Base-by-base conservation (phyloP, 805 yeast genomes). In the Brettanomyces anomalus region DNA sequence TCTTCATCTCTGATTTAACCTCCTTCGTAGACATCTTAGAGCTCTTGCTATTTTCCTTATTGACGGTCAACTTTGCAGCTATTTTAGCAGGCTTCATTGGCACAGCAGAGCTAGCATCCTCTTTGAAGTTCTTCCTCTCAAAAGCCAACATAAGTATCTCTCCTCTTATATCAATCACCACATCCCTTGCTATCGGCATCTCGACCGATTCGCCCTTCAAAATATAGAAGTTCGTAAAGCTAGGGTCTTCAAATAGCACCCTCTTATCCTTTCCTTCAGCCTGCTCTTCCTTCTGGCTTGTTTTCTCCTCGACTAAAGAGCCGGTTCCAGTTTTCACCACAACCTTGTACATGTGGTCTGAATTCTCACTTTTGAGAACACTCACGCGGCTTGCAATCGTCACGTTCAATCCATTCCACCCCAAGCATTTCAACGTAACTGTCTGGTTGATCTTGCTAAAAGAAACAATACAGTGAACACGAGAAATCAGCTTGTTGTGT, bases 351-450 rank as follows among this genome's bases (percentile, higher is more conserved):
- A 24, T 7, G 10, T 24, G 28, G 14, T 42, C 35, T 11, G 53
- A 34, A 14, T 44, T 28, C 7, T 14, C 34, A 16, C 18, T 16
- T 8, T n/a, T n/a, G 24, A 44, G 37, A 36, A 69, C 68, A 15
- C 58, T 50, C 11, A 67, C 49, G 16, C 54, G 51, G 16, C 58
- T 62, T 0, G 95, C 93, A 34, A 86, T 72, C 4, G 74, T 68
- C 16, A 88, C 73, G 8, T 74, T 71, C 40, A 85, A 64, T 10
- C 97, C 96, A 59, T 90, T 90, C 63, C 79, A 74, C 3, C 97
- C 97, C 43, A 77, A 60, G 60, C 97, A 90, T 37, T 73, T 73
- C 40, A 90, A 58, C 14, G 63, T 66, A 37, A 86, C 58, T 37
- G 67, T 52, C 30, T 72, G 64, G 10, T 58, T 57, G 3, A 54